phyloP scores from a whole-genome alignment of 1,284 basidiomycete genomes.

The Phlebopus sp. region DNA sequence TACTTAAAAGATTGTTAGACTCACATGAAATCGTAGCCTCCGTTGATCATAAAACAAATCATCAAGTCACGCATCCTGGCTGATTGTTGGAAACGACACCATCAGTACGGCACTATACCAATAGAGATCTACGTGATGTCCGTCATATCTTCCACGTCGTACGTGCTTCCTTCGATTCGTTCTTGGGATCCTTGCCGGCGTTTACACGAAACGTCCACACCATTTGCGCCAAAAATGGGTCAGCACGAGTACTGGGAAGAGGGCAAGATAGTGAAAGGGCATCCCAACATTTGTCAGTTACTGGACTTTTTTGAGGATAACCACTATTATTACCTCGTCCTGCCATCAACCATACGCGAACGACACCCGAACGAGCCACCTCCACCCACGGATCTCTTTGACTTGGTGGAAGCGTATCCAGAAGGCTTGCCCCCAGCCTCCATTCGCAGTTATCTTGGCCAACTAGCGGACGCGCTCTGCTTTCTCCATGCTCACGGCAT shows the following conservation, averaged over 20 bases:
- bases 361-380: conserved; percentile 47
- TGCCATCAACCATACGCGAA: conserved; percentile 69
- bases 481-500: conserved; percentile 93
- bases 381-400: conserved; percentile 85
- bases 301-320: conserved; percentile 98
- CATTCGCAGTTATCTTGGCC: conserved; percentile 86
- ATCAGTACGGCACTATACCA: conserved; percentile 92
- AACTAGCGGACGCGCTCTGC: conserved; percentile 88
- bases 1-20: conserved; percentile 12
- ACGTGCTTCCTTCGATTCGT: conserved; percentile 65
- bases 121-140: conserved; percentile 99
- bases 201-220: conserved; percentile 8
- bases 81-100: conserved; percentile 99
- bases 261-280: conserved; percentile 71
- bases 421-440: conserved; percentile 77
- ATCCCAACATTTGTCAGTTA: conserved; percentile 91
- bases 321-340: conserved; percentile 92
- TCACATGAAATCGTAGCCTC: conserved; percentile 43
- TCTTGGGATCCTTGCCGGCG: conserved; percentile 77
- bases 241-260: conserved; percentile 56
- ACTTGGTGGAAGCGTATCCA: conserved; percentile 89
- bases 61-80: conserved; percentile 98
- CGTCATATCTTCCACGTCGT: conserved; percentile 75
- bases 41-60: conserved; percentile 94
- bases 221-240: conserved; percentile 4